Conservation (phyloP, 805 yeast genomes). For the Pichia membranifaciens region DNA sequence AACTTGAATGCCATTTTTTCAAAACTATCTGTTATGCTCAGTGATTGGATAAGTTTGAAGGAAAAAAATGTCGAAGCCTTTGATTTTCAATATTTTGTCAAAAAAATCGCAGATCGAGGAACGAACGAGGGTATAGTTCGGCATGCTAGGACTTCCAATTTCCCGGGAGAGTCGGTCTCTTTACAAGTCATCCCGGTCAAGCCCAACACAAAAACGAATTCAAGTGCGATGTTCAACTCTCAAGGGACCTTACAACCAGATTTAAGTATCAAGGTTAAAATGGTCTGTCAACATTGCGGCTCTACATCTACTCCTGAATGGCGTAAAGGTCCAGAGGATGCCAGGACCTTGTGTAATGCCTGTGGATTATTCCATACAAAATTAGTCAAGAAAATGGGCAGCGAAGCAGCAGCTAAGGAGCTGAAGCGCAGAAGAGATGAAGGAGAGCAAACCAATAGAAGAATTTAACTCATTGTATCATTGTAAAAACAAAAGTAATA, state of each 20-base stretch:
- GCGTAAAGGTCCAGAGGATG: constrained; percentile 86
- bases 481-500: too few species aligned
- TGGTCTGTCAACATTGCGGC: constrained; percentile 63
- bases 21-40: neutral
- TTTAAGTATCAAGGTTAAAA: constrained; percentile 27
- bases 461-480: constrained; percentile 12
- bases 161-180: constrained; percentile 25
- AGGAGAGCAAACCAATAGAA: constrained; percentile 28
- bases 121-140: neutral
- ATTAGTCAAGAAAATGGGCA: constrained; percentile 44
- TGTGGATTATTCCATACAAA: constrained; percentile 79
- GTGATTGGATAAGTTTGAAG: constrained; percentile 7
- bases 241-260: constrained; percentile 34
- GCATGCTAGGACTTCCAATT: neutral
- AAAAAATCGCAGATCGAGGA: neutral
- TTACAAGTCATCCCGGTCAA: constrained; percentile 29
- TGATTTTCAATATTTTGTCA: constrained; percentile 1
- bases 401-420: constrained; percentile 35
- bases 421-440: constrained; percentile 28
- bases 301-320: constrained; percentile 81
- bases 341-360: constrained; percentile 81
- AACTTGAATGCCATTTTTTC: constrained; percentile 3
- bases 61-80: neutral
- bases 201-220: constrained; percentile 13
- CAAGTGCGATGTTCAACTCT: constrained; percentile 18